Conservation (phyloP, 371 early-diverging fungal genomes). For the Paraphysoderma sedebokerense region DNA sequence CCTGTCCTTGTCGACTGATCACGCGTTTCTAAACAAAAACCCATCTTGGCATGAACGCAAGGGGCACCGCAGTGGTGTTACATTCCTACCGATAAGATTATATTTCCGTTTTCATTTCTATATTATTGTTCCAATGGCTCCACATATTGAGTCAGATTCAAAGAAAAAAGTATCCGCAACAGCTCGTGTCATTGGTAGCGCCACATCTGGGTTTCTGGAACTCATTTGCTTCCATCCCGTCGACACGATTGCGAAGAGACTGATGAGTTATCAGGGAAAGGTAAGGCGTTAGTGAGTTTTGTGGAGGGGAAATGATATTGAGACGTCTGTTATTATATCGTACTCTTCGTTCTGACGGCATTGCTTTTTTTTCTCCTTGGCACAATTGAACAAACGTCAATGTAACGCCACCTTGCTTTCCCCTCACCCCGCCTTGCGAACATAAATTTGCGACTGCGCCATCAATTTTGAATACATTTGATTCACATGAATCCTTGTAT, state of each 20-base stretch:
- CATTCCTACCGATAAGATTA: too few species aligned
- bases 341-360: not conserved
- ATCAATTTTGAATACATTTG: not conserved
- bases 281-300: slow-evolving; percentile 17
- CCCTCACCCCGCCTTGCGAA: not conserved
- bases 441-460: not conserved
- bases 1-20: too few species aligned
- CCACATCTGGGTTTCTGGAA: slow-evolving; percentile 82
- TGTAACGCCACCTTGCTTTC: not conserved
- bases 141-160: not conserved
- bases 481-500: not conserved
- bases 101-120: too few species aligned
- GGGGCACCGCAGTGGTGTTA: too few species aligned
- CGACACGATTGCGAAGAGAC: slow-evolving; percentile 93
- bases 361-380: not conserved
- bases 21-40: too few species aligned
- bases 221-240: slow-evolving; percentile 92
- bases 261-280: slow-evolving; percentile 82
- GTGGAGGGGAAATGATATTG: not conserved
- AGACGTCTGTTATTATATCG: not conserved
- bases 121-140: slow-evolving; percentile 1
- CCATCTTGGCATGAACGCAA: too few species aligned
- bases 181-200: slow-evolving; percentile 80
- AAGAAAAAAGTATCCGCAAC: slow-evolving; percentile 28
- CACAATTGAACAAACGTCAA: not conserved